These are phyloP conservation scores for Aspergillus ochraceus DNA, from an alignment of 2,329 filamentous ascomycete genomes.

Conservation along the genomic window DNA sequence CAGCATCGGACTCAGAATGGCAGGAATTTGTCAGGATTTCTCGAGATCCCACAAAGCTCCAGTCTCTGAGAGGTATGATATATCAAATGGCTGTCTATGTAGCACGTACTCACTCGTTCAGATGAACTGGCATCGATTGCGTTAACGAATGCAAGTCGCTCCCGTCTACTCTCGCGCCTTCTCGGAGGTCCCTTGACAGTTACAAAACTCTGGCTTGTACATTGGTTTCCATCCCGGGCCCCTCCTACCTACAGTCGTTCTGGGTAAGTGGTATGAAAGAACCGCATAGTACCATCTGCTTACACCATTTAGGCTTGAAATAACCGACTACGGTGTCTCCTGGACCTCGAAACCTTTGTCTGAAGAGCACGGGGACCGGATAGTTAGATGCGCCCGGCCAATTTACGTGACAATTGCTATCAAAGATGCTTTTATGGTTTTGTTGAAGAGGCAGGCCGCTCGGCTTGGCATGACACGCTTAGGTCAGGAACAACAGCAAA, in stretches of 20 bases:
- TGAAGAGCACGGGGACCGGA: conserved; percentile 30
- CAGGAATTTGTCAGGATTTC: conserved; percentile 60
- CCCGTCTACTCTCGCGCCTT: conserved; percentile 45
- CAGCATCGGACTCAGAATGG: conserved; percentile 61
- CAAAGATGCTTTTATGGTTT: conserved; percentile 32
- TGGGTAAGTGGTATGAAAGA: conserved; percentile 50
- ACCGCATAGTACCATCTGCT: conserved; percentile 5
- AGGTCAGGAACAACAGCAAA: conserved; percentile 12
- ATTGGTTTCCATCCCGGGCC: conserved; percentile 60
- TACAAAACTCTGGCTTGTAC: conserved; percentile 59
- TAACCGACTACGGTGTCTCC: conserved; percentile 25
- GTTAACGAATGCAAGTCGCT: conserved; percentile 43
- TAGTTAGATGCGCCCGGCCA: conserved; percentile 32
- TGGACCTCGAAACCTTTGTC: conserved; percentile 30
- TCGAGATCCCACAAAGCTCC: conserved; percentile 51
- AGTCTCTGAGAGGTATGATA: conserved; percentile 47
- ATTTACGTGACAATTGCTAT: conserved; percentile 33
- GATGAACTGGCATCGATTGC: conserved; percentile 50
- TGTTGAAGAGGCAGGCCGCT: conserved; percentile 29
- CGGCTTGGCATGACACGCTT: conserved; percentile 20
- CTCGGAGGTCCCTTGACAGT: conserved; percentile 53
- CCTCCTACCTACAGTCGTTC: conserved; percentile 61
- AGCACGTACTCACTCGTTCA: conserved; percentile 26
- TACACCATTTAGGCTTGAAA: conserved; percentile 26
- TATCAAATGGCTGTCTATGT: conserved; percentile 14